These are phyloP conservation scores for Pyricularia sp. DNA, from an alignment of 2,329 filamentous ascomycete species.

Conservation along the genomic window DNA sequence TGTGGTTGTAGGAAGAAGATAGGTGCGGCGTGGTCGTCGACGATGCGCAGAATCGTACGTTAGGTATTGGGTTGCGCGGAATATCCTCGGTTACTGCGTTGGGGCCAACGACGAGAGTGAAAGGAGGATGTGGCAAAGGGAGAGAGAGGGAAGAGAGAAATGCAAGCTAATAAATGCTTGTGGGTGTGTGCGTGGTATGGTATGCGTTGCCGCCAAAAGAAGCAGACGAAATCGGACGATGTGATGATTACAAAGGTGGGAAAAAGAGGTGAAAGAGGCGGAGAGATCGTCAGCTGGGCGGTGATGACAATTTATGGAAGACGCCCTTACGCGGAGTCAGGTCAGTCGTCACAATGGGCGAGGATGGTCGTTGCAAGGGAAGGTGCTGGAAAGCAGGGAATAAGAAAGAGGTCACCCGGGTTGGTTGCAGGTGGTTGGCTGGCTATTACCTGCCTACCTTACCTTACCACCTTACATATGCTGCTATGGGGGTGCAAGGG, in stretches of 20 bases:
- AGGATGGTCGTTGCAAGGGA: background rate
- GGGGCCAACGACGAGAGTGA: background rate
- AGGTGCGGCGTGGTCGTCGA: background rate
- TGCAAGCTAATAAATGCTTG: background rate
- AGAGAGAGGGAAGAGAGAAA: background rate
- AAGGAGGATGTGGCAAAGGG: background rate
- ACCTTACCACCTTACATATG: too few species aligned
- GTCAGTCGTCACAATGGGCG: background rate
- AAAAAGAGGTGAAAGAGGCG: background rate
- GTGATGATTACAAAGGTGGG: background rate
- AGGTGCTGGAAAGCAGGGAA: constrained; percentile 2
- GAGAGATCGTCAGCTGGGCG: background rate
- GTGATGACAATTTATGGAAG: background rate
- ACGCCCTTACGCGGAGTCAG: background rate
- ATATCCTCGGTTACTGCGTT: background rate
- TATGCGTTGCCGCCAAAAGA: background rate
- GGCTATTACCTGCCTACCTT: too few species aligned
- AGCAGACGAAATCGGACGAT: background rate
- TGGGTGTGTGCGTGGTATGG: background rate
- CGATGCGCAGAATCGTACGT: background rate
- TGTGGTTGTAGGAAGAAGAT: background rate
- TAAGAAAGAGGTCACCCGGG: background rate
- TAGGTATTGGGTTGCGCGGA: background rate
- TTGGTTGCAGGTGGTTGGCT: background rate
- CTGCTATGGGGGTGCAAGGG: too few species aligned